Percentiles rank a stretch among this genome's conserved stretches.
phyloP scores from a whole-genome alignment of 2,329 filamentous ascomycete species.

The Emericellopsis atlantica region DNA sequence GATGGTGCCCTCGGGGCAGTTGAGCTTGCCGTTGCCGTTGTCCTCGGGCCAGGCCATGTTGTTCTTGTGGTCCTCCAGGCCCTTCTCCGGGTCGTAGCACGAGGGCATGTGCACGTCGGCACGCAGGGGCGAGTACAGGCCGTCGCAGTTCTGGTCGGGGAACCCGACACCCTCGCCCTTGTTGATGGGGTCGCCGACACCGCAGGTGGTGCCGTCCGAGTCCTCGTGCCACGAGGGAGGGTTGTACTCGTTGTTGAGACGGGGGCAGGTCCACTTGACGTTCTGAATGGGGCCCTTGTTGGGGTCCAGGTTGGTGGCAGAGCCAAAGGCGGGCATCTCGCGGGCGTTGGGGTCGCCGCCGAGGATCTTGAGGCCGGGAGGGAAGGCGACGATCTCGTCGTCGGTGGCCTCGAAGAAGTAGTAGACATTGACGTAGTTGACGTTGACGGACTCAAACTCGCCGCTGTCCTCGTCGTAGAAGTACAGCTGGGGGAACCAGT shows the following conservation, averaged over 20 bases:
- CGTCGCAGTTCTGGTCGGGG: slow-evolving; percentile 57
- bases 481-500: slow-evolving; percentile 65
- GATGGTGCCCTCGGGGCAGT: slow-evolving; percentile 41
- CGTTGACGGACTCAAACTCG: slow-evolving; percentile 50
- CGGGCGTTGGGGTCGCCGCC: slow-evolving; percentile 50
- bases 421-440: slow-evolving; percentile 66
- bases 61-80: slow-evolving; percentile 44
- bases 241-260: slow-evolving; percentile 29
- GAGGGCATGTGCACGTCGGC: slow-evolving; percentile 61
- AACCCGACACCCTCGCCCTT: slow-evolving; percentile 50
- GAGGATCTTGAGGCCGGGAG: slow-evolving; percentile 58
- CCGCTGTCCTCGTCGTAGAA: slow-evolving; percentile 51
- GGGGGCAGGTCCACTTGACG: slow-evolving; percentile 49
- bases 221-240: slow-evolving; percentile 37
- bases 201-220: slow-evolving; percentile 42
- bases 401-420: slow-evolving; percentile 58
- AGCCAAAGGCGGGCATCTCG: slow-evolving; percentile 39
- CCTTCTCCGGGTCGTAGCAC: slow-evolving; percentile 56
- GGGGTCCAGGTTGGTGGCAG: slow-evolving; percentile 36
- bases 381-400: slow-evolving; percentile 58
- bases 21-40: slow-evolving; percentile 29
- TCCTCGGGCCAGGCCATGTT: slow-evolving; percentile 56
- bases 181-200: slow-evolving; percentile 42
- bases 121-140: slow-evolving; percentile 46
- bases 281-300: slow-evolving; percentile 37